Evolutionary conservation across 2,329 filamentous ascomycete genomes (phyloP).

Genomic region (Cladosporium austrohemisphaericum): DNA sequence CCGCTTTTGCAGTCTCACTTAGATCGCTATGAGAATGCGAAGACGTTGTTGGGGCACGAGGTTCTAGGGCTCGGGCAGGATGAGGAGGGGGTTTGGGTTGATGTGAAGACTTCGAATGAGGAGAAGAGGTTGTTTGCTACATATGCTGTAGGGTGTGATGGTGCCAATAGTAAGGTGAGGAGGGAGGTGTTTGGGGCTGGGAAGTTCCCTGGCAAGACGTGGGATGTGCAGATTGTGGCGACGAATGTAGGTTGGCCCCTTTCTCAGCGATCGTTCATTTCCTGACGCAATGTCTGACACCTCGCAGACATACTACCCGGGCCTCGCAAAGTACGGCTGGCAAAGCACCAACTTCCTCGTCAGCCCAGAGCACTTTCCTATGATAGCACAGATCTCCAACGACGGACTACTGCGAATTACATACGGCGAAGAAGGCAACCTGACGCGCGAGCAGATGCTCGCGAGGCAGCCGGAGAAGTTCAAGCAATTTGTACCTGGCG

Average conservation of each 20-base stretch:
- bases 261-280: no score
- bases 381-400: constrained; percentile 26
- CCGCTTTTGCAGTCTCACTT: constrained; percentile 21
- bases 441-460: constrained; percentile 25
- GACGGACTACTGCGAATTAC: constrained; percentile 39
- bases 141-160: constrained; percentile 26
- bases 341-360: constrained; percentile 41
- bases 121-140: constrained; percentile 18
- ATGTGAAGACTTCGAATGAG: constrained; percentile 19
- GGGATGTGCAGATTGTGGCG: constrained; percentile 35
- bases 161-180: constrained; percentile 22
- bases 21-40: constrained; percentile 16
- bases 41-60: constrained; percentile 19
- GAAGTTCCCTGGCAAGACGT: constrained; percentile 22
- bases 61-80: constrained; percentile 21
- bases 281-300: not conserved
- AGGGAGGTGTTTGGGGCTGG: constrained; percentile 18
- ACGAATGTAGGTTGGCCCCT: constrained; percentile 31
- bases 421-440: constrained; percentile 36
- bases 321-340: constrained; percentile 36
- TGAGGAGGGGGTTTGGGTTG: constrained; percentile 22
- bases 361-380: constrained; percentile 33
- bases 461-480: constrained; percentile 26
- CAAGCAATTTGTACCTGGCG: constrained; percentile 25
- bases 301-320: constrained; percentile 26